These are phyloP conservation scores for Ceratobasidium theobromae DNA, from an alignment of 1,284 basidiomycete species.

Conservation along the genomic window DNA sequence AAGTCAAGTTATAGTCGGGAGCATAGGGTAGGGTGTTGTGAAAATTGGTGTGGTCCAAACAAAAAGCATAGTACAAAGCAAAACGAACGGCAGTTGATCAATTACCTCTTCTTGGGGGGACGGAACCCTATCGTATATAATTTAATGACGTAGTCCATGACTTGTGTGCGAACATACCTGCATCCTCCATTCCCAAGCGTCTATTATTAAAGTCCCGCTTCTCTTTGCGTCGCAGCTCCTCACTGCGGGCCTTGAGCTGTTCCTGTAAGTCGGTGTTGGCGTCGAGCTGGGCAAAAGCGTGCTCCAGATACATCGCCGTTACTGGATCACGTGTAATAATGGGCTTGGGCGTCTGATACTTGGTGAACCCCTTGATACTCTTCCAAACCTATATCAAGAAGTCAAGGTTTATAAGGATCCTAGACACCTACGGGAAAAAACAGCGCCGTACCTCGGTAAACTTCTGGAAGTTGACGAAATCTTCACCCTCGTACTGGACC, in stretches of 20 bases:
- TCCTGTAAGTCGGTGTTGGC: slow-evolving; percentile 1
- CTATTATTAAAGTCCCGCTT: slow-evolving; percentile 11
- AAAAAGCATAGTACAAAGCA: no score
- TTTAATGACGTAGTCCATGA: background rate
- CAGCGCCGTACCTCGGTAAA: slow-evolving; percentile 10
- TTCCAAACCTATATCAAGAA: slow-evolving; percentile 16
- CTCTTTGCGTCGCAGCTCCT: slow-evolving; percentile 5
- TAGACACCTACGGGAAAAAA: background rate
- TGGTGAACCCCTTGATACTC: slow-evolving; percentile 14
- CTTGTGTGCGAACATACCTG: background rate
- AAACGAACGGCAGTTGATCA: background rate
- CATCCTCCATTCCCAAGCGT: slow-evolving; percentile 26
- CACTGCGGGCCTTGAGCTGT: background rate
- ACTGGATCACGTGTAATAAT: background rate
- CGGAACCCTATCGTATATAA: background rate
- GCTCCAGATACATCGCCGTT: background rate
- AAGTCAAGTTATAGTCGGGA: no score
- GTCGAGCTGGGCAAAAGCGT: slow-evolving; percentile 1
- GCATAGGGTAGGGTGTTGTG: no score
- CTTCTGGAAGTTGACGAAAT: slow-evolving; percentile 22
- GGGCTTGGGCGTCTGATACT: slow-evolving; percentile 1
- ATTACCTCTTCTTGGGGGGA: background rate
- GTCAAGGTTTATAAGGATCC: background rate
- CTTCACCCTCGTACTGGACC: background rate
- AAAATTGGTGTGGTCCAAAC: no score